phyloP scores from a whole-genome alignment of 768 basidiomycete genomes.

The Tricholoma flavovirens region DNA sequence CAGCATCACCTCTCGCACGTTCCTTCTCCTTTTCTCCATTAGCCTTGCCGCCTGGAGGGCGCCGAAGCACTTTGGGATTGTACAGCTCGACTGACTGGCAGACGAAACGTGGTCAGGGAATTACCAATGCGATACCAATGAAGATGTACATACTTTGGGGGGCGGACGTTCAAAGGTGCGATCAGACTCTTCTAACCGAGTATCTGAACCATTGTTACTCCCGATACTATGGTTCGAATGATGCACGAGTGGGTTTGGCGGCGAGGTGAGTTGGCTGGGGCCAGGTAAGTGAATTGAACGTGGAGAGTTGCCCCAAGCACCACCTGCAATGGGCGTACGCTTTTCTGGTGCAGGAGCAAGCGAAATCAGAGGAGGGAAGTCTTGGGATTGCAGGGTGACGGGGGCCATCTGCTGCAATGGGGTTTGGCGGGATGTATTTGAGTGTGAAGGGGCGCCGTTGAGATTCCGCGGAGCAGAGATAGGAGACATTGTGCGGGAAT shows the following conservation, averaged over 20 bases:
- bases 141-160: slow-evolving; percentile 31
- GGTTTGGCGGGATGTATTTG: slow-evolving; percentile 19
- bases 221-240: slow-evolving; percentile 21
- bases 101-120: neutral
- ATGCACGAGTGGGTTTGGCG: slow-evolving; percentile 27
- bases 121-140: neutral
- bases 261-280: slow-evolving; percentile 20
- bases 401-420: slow-evolving; percentile 28
- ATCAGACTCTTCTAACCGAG: slow-evolving; percentile 41
- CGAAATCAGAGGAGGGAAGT: slow-evolving; percentile 67
- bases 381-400: slow-evolving; percentile 42
- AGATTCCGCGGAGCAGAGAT: slow-evolving; percentile 33
- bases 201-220: slow-evolving; percentile 15
- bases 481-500: slow-evolving; percentile 36
- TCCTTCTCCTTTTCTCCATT: slow-evolving; percentile 27
- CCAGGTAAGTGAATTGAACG: slow-evolving; percentile 46
- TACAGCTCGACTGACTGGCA: slow-evolving; percentile 27
- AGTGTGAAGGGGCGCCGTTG: slow-evolving; percentile 30
- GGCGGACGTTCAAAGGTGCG: slow-evolving; percentile 41
- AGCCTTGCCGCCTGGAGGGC: slow-evolving; percentile 18
- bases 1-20: slow-evolving; percentile 27
- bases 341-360: slow-evolving; percentile 40
- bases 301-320: slow-evolving; percentile 66
- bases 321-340: slow-evolving; percentile 47
- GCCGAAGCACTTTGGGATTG: slow-evolving; percentile 28